A percentile compares a stretch with the other conserved stretches of the same genome.
These are phyloP conservation scores for Geosmithia morbida DNA, from an alignment of 2,329 filamentous ascomycete genomes.

Conservation along the genomic window DNA sequence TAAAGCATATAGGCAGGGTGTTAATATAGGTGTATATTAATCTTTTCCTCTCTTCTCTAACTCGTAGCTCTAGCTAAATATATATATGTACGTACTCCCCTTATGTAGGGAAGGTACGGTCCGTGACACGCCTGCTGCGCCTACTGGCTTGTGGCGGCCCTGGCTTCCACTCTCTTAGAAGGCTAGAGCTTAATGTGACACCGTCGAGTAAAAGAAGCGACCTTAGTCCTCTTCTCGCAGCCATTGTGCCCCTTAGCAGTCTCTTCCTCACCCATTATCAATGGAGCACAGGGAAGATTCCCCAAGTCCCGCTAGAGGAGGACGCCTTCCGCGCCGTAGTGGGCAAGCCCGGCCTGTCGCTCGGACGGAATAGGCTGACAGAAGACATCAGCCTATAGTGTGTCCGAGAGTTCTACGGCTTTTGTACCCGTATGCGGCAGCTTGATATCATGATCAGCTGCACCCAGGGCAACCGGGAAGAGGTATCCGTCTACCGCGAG, in stretches of 20 bases:
- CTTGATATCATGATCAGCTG: neutral
- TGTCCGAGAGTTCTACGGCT: neutral
- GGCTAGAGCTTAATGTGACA: neutral
- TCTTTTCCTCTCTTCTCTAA: too few species aligned
- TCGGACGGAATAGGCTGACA: neutral
- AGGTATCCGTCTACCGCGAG: neutral
- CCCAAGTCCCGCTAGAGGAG: neutral
- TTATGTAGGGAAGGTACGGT: too few species aligned
- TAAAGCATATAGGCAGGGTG: too few species aligned
- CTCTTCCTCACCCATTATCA: neutral
- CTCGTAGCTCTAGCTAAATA: too few species aligned
- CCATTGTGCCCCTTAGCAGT: neutral
- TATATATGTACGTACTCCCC: too few species aligned
- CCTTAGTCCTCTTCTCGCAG: neutral
- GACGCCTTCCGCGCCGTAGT: neutral
- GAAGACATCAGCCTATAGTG: neutral
- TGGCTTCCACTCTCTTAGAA: neutral
- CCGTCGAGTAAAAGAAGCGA: neutral
- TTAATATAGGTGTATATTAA: too few species aligned
- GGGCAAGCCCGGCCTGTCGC: neutral
- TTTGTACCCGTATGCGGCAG: neutral
- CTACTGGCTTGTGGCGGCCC: neutral
- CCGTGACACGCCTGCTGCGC: neutral
- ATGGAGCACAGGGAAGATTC: neutral
- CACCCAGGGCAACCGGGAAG: neutral